Conservation (phyloP, 805 yeast species). For the Saccharomycopsis guyanensis region DNA sequence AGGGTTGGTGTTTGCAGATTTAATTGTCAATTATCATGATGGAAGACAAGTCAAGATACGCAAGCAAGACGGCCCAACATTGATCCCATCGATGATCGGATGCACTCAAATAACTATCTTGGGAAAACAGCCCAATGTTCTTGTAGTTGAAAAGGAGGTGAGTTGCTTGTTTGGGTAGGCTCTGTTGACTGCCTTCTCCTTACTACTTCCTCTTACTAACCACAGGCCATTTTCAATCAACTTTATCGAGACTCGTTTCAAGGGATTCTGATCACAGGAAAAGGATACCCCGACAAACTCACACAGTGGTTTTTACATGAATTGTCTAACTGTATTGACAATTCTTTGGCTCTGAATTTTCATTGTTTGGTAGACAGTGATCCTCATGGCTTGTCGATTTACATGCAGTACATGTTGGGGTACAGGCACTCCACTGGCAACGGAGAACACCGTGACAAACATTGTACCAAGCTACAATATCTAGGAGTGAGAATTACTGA, state of each 20-base stretch:
- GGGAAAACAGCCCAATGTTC: conserved; percentile 25
- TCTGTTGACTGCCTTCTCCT: no score
- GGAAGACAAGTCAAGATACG: conserved; percentile 9
- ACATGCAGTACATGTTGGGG: conserved; percentile 25
- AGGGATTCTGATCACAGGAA: conserved; percentile 47
- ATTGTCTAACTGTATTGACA: conserved; percentile 22
- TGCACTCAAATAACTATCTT: conserved; percentile 16
- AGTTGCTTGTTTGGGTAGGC: conserved; percentile 16
- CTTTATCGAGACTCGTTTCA: conserved; percentile 18
- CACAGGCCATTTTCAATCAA: conserved; percentile 34
- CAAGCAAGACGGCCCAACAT: conserved; percentile 22
- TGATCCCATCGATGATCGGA: conserved; percentile 36
- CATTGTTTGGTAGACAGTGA: conserved; percentile 55
- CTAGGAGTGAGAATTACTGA: conserved; percentile 22
- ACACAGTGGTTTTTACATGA: conserved; percentile 39
- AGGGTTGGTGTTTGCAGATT: conserved; percentile 31
- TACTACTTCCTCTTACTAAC: not conserved
- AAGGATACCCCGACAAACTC: conserved; percentile 60
- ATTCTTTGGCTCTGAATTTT: not conserved
- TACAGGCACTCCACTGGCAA: not conserved
- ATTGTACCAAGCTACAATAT: conserved; percentile 19
- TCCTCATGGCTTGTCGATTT: conserved; percentile 58
- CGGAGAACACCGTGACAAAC: not conserved
- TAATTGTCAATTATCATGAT: conserved; percentile 19
- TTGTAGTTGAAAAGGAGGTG: conserved; percentile 45